Evolutionary conservation across 2,329 filamentous ascomycete species (phyloP), one percentile per base, ranked within the genome.

Genomic region (Aurifilum marmelostoma): DNA sequence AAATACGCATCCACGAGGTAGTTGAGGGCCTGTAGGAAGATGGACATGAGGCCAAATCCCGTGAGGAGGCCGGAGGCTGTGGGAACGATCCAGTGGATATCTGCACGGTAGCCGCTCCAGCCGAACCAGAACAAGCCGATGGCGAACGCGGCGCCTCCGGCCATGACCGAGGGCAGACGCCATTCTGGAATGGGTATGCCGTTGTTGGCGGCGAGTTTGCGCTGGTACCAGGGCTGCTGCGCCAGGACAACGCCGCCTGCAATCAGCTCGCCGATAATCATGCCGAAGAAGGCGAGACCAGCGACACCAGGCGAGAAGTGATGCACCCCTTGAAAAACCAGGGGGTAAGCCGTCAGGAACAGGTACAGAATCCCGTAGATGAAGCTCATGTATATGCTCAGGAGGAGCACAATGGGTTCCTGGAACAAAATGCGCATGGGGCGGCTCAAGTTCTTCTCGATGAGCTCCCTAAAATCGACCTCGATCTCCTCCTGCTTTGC

Each of bases 281-380:
- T 92, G 67, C 93, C 94, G 74, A 97, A 92, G 78, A 94, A 97
- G 6, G 93, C 89, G 6, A 97, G 84, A 1, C 93, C 94, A 4
- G 89, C 86, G 24, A 92, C 79, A 68, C 94, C 94, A 1, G 84
- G 75, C 43, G 81, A 87, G 82, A 95, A 91, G 73, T 87, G 85
- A 78, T 97, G 91, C 5, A 94, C 84, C 37, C 84, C 83, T 71
- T 90, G 83, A 80, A 96, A 97, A 62, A 97, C 91, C 59, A 96
- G 87, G 0, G 92, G 90, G 74, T 97, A 97, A 1, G 93, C 92
- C 0, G 92, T 94, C 65, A 97, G 84, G 82, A 96, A 96, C 34
- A 95, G 89, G 76, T 96, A 97, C 1, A 97, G 87, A 0, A 96
- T 83, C 21, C 73, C 91, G 75, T 94, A 94, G 77, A 92, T 89